Percentiles rank a stretch among this genome's conserved stretches.
phyloP scores from a whole-genome alignment of 129 eudicot species.

The Arctium lappa region DNA sequence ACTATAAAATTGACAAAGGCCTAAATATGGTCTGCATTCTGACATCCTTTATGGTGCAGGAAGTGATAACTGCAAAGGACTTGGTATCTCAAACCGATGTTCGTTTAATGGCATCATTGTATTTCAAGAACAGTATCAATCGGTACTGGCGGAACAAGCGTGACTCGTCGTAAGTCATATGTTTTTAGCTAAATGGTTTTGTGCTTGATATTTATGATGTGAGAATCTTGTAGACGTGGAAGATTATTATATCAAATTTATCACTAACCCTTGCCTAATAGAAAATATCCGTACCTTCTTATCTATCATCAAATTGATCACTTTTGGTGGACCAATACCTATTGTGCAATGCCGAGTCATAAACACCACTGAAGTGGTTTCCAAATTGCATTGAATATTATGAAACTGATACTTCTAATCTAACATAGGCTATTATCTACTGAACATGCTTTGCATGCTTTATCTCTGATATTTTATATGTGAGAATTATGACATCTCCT shows the following conservation, averaged over 20 bases:
- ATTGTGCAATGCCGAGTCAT: neutral
- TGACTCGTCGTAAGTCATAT: constrained; percentile 52
- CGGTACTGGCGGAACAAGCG: constrained; percentile 89
- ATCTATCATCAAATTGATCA: neutral
- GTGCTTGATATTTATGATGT: neutral
- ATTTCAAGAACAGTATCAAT: constrained; percentile 74
- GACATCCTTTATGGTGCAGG: constrained; percentile 44
- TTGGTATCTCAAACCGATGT: constrained; percentile 71
- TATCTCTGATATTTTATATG: neutral
- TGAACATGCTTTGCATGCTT: neutral
- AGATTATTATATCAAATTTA: constrained; percentile 1
- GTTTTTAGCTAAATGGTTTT: neutral
- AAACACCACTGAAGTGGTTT: neutral
- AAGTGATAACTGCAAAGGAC: constrained; percentile 75
- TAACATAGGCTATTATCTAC: neutral
- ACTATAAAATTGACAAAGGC: neutral
- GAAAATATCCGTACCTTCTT: neutral
- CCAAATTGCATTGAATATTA: neutral
- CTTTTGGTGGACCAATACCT: neutral
- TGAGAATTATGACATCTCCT: neutral
- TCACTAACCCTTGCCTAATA: neutral
- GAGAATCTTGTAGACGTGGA: constrained; percentile 1
- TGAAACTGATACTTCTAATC: neutral
- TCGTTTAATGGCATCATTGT: constrained; percentile 85
- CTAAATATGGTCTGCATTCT: neutral